phyloP scores from a whole-genome alignment of 805 yeast genomes.

The Vanderwaltozyma yarrowii region DNA sequence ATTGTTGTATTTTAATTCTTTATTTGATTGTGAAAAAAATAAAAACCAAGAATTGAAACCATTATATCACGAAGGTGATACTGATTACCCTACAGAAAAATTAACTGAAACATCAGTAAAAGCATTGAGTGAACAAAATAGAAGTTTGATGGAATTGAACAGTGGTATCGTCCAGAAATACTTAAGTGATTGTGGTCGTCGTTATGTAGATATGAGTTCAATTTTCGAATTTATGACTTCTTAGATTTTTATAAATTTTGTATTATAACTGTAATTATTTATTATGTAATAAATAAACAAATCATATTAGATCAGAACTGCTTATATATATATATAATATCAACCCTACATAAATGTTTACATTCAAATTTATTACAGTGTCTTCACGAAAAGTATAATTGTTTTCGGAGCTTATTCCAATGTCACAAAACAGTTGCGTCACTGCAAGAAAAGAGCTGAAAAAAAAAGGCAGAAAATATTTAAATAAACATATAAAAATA shows the following conservation, averaged over 20 bases:
- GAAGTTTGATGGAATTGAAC: constrained; percentile 45
- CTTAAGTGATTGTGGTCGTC: constrained; percentile 70
- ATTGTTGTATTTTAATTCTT: constrained; percentile 60
- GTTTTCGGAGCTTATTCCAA: no score
- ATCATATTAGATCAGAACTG: no score
- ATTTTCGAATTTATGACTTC: constrained; percentile 57
- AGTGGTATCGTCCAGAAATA: constrained; percentile 60
- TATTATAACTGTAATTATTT: no score
- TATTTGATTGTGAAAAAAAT: constrained; percentile 77
- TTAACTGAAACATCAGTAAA: constrained; percentile 44
- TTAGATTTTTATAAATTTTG: not conserved
- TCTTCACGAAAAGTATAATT: no score
- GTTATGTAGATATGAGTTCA: constrained; percentile 76
- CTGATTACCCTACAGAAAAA: constrained; percentile 25
- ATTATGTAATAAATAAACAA: no score
- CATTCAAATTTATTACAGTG: no score
- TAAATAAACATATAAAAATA: no score
- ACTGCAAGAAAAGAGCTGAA: no score
- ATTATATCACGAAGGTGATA: constrained; percentile 32
- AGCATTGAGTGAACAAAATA: constrained; percentile 73
- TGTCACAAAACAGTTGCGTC: no score
- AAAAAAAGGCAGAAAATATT: no score
- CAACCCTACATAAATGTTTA: no score
- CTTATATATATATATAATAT: no score
- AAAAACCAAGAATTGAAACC: constrained; percentile 48